A percentile compares a stretch with the other conserved stretches of the same genome.
These are phyloP conservation scores for Aspergillus pseudoviridinutans DNA, from an alignment of 2,329 filamentous ascomycete species.

Conservation along the genomic window DNA sequence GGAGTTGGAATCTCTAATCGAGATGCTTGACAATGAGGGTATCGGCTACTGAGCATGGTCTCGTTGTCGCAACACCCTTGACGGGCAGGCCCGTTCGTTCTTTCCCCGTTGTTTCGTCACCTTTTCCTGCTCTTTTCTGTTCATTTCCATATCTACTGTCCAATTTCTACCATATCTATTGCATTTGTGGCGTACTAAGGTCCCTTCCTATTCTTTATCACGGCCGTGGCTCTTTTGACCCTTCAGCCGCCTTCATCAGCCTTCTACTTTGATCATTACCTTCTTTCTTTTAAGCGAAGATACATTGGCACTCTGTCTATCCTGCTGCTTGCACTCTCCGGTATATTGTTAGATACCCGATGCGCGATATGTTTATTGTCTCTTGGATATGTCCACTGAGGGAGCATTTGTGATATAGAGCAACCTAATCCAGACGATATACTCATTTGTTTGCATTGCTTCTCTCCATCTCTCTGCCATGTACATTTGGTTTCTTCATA, in stretches of 20 bases:
- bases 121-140: neutral
- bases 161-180: neutral
- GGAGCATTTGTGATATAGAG: neutral
- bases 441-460: neutral
- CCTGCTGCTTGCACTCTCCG: constrained; percentile 2
- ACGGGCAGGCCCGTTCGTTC: neutral
- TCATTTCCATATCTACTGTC: neutral
- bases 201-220: constrained; percentile 14
- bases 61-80: neutral
- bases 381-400: neutral
- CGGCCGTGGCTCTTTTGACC: neutral
- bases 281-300: constrained; percentile 6
- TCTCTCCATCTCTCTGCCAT: neutral
- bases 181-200: neutral
- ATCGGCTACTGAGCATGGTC: neutral
- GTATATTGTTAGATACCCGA: constrained; percentile 28
- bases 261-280: neutral
- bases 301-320: constrained; percentile 1
- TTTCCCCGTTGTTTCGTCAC: neutral
- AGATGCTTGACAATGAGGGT: neutral
- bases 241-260: neutral
- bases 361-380: constrained; percentile 11
- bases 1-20: neutral
- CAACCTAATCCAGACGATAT: neutral
- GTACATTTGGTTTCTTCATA: neutral